Base-by-base conservation (phyloP, 169 alveolate species). In the Eimeria tenella region DNA sequence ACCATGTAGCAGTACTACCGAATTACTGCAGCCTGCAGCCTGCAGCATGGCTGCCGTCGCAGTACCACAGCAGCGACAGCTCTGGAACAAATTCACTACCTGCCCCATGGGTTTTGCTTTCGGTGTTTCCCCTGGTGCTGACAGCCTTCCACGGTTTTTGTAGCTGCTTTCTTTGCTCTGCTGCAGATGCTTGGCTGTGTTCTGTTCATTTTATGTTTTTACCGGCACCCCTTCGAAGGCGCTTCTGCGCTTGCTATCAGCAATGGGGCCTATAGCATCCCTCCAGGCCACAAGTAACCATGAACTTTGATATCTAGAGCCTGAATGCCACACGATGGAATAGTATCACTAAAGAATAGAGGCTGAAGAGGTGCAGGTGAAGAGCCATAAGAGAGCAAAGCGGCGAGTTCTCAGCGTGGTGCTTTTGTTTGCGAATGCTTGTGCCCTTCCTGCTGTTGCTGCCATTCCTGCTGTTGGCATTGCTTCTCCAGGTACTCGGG, bases 141-240 rank as follows among this genome's bases (percentile, higher is more conserved):
- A 10, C 68, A 58, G 21, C 68, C 6, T 52, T 31, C 42, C 42
- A 31, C 42, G 42, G 42, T 1, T 31, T 31, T n/a, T 4, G 8
- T 88, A 56, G 2, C 50, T 52, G 53, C 81, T 71, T 90, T 42
- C 2, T 50, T 42, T 53, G 71, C 19, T 52, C 52, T 89, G 23
- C 86, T 52, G 77, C 91, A 90, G 94, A 93, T 96, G 97, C 94
- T 97, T 21, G 98, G 98, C 10, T 97, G 98, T 86, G 97, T 98
- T 21, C 92, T 97, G 23, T 98, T 71, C 94, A 96, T 97, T 10
- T 93, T 98, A 0, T 96, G 97, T 86, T 98, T 97, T 94, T 97
- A 95, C 88, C 95, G 96, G 55, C 98, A 97, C 88, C 98, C 99
- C 17, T 98, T 98, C 84, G 94, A 95, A 90, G 99, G 97, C 55